Percentiles rank a stretch among this genome's conserved stretches.
Conservation (phyloP, 176 grass and related monocot genomes). For the Pharus latifolius region DNA sequence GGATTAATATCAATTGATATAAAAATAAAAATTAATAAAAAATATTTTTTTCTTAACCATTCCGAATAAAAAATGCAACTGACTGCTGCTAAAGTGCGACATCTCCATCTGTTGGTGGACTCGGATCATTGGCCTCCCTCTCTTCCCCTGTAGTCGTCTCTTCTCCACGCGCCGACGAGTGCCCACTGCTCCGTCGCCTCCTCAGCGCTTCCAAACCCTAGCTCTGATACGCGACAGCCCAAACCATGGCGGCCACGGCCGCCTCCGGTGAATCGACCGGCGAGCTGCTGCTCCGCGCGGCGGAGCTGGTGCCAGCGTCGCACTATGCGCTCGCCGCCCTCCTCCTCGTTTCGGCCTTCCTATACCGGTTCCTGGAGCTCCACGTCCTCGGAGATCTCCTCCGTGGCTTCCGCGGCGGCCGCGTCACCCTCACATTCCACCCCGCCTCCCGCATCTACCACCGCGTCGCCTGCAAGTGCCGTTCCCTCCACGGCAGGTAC, state of each 20-base stretch:
- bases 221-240: not conserved
- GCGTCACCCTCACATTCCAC: slow-evolving; percentile 67
- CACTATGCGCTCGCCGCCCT: slow-evolving; percentile 43
- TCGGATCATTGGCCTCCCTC: not conserved
- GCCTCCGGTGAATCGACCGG: slow-evolving; percentile 12
- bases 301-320: slow-evolving; percentile 27
- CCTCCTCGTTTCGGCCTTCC: slow-evolving; percentile 24
- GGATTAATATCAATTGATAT: too few species aligned
- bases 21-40: too few species aligned
- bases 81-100: too few species aligned
- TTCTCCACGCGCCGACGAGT: not conserved
- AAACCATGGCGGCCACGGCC: slow-evolving; percentile 1
- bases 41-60: too few species aligned
- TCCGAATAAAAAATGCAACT: too few species aligned
- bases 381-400: slow-evolving; percentile 59
- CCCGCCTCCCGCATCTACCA: slow-evolving; percentile 65
- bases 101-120: too few species aligned
- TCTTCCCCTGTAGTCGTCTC: not conserved
- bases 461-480: slow-evolving; percentile 62
- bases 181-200: not conserved
- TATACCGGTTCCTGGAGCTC: slow-evolving; percentile 81
- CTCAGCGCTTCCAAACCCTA: not conserved
- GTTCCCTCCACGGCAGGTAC: slow-evolving; percentile 77
- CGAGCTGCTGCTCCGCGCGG: slow-evolving; percentile 48
- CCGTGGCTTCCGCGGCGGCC: slow-evolving; percentile 50